phyloP scores from a whole-genome alignment of 2,329 filamentous ascomycete genomes.

The Epichloe hybrida region DNA sequence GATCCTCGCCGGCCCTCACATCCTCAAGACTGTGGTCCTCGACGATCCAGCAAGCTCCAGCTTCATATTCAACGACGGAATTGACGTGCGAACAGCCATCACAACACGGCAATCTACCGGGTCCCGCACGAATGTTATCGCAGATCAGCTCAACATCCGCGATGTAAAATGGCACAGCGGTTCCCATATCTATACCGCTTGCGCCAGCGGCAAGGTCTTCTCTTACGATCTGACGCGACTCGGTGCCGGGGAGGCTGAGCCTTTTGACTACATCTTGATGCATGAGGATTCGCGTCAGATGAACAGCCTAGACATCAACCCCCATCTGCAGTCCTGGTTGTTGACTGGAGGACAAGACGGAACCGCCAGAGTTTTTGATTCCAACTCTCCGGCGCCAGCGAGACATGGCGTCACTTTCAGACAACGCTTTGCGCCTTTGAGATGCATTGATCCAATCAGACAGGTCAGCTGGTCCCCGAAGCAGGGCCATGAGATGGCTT shows the following conservation, averaged over 20 bases:
- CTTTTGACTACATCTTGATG: slow-evolving; percentile 42
- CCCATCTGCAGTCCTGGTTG: slow-evolving; percentile 41
- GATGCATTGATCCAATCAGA: slow-evolving; percentile 33
- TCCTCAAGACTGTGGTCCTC: slow-evolving; percentile 46
- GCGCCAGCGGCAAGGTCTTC: slow-evolving; percentile 51
- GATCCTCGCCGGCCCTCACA: slow-evolving; percentile 43
- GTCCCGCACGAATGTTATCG: slow-evolving; percentile 25
- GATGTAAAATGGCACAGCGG: slow-evolving; percentile 46
- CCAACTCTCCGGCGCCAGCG: slow-evolving; percentile 31
- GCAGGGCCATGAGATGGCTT: slow-evolving; percentile 48
- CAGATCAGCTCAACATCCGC: slow-evolving; percentile 49
- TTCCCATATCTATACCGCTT: slow-evolving; percentile 47
- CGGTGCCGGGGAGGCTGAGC: slow-evolving; percentile 27
- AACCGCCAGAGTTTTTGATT: slow-evolving; percentile 47
- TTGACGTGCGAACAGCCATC: slow-evolving; percentile 45
- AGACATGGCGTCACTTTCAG: slow-evolving; percentile 38
- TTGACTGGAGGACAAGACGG: slow-evolving; percentile 53
- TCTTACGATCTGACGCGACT: slow-evolving; percentile 45
- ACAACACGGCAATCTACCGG: slow-evolving; percentile 31
- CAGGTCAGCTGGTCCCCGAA: slow-evolving; percentile 54
- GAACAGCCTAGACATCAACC: slow-evolving; percentile 50
- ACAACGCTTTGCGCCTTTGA: slow-evolving; percentile 27
- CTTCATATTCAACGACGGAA: slow-evolving; percentile 37
- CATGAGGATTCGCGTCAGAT: slow-evolving; percentile 50
- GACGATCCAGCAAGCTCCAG: slow-evolving; percentile 28